Evolutionary conservation across 2,329 filamentous ascomycete genomes (phyloP).

Genomic region (Helminthosporium solani): DNA sequence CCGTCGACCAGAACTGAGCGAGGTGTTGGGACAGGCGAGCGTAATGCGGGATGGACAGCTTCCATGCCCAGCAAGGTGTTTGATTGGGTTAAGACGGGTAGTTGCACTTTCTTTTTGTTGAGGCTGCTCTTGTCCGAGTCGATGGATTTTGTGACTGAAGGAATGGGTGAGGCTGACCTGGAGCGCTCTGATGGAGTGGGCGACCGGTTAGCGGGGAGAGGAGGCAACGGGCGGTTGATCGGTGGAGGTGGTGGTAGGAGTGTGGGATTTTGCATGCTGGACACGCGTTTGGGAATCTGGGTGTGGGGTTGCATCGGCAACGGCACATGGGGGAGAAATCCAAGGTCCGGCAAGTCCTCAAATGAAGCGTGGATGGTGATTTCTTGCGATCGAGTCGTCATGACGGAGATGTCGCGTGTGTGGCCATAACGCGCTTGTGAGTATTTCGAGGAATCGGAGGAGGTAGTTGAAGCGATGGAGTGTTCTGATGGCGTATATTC

Average conservation of each 20-base stretch:
- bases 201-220: constrained; percentile 19
- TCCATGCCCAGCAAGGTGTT: constrained; percentile 6
- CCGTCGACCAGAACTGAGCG: background rate
- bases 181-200: constrained; percentile 13
- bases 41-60: constrained; percentile 19
- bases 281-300: constrained; percentile 9
- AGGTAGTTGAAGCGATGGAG: constrained; percentile 18
- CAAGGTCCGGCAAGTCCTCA: constrained; percentile 25
- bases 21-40: constrained; percentile 5
- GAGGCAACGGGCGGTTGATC: constrained; percentile 25
- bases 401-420: constrained; percentile 25
- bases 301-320: background rate
- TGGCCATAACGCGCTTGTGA: constrained; percentile 7
- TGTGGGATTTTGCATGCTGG: constrained; percentile 15
- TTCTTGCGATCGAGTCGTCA: constrained; percentile 25
- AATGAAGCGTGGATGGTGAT: constrained; percentile 30
- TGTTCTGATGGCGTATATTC: constrained; percentile 15
- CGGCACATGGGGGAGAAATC: constrained; percentile 19
- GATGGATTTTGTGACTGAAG: background rate
- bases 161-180: constrained; percentile 17
- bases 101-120: background rate
- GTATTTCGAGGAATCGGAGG: constrained; percentile 13
- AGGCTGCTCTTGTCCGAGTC: background rate
- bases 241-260: constrained; percentile 18
- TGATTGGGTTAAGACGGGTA: constrained; percentile 4